A percentile compares a stretch with the other conserved stretches of the same genome.
phyloP scores from a whole-genome alignment of 495 filamentous ascomycete genomes.

The Thozetella sp. region DNA sequence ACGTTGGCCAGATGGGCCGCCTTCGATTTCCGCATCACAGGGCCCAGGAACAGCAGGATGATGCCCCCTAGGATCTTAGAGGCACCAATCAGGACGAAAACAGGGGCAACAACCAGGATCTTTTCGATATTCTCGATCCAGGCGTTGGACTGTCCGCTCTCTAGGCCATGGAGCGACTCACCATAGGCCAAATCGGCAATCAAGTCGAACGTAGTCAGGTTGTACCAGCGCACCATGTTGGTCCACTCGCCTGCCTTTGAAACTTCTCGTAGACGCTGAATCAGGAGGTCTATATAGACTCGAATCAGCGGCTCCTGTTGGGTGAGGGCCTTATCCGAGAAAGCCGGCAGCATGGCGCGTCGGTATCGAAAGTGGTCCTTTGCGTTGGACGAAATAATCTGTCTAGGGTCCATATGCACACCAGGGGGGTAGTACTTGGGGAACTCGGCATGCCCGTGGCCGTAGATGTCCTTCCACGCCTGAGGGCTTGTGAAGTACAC shows the following conservation, averaged over 20 bases:
- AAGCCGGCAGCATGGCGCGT: conserved; percentile 42
- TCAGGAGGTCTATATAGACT: conserved; percentile 31
- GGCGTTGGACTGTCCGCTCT: conserved; percentile 18
- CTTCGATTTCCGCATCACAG: background rate
- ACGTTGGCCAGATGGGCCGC: background rate
- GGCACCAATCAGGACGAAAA: conserved; percentile 2
- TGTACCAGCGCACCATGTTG: conserved; percentile 45
- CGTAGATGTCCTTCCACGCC: conserved; percentile 62
- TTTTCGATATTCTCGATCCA: conserved; percentile 27
- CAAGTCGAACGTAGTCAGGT: conserved; percentile 55
- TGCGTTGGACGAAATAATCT: conserved; percentile 8
- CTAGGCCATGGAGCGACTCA: conserved; percentile 50
- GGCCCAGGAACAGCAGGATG: background rate
- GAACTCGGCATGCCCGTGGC: conserved; percentile 27
- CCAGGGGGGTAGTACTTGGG: conserved; percentile 17
- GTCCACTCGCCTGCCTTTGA: background rate
- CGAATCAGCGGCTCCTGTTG: conserved; percentile 33
- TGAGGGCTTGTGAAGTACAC: conserved; percentile 49
- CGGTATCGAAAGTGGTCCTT: conserved; percentile 37
- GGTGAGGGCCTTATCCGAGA: conserved; percentile 37
- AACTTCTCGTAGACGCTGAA: conserved; percentile 27
- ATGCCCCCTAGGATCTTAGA: background rate
- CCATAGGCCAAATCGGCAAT: conserved; percentile 56
- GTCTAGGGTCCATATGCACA: background rate
- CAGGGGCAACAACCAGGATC: conserved; percentile 22